These are phyloP conservation scores for Pichia kluyveri DNA, from an alignment of 805 yeast species.

Conservation along the genomic window DNA sequence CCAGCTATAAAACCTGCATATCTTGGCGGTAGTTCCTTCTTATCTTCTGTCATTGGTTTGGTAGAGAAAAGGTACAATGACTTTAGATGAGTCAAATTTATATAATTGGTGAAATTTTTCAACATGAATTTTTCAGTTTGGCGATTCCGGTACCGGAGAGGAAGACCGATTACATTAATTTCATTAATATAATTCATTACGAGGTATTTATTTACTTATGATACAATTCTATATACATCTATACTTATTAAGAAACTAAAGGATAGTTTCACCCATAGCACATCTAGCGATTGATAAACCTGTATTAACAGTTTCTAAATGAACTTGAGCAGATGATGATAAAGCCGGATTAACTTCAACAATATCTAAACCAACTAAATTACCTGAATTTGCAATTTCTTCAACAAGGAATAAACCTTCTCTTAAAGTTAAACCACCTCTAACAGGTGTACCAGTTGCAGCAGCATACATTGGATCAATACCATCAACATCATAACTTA, in stretches of 20 bases:
- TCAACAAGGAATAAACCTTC: constrained; percentile 92
- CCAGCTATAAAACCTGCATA: constrained; percentile 84
- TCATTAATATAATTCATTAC: too few species aligned
- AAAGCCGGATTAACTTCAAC: constrained; percentile 91
- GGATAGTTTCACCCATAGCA: constrained; percentile 85
- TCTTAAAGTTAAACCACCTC: constrained; percentile 91
- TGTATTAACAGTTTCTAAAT: constrained; percentile 80
- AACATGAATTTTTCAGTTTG: too few species aligned
- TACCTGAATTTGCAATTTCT: constrained; percentile 86
- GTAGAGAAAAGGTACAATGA: too few species aligned
- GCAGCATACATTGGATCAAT: constrained; percentile 92
- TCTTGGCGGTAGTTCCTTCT: constrained; percentile 33
- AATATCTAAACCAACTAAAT: constrained; percentile 76
- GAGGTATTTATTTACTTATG: too few species aligned
- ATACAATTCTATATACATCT: too few species aligned
- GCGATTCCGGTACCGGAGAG: too few species aligned
- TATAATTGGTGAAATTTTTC: too few species aligned
- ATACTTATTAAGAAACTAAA: constrained; percentile 26
- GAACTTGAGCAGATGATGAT: constrained; percentile 59
- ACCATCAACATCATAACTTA: constrained; percentile 94
- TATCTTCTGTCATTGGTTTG: too few species aligned
- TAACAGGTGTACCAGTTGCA: constrained; percentile 96
- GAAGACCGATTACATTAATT: too few species aligned
- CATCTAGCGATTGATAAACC: constrained; percentile 90
- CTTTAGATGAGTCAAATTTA: too few species aligned